Evolutionary conservation across 495 filamentous ascomycete genomes (phyloP).

Genomic region (Trichocladium uniseriatum): DNA sequence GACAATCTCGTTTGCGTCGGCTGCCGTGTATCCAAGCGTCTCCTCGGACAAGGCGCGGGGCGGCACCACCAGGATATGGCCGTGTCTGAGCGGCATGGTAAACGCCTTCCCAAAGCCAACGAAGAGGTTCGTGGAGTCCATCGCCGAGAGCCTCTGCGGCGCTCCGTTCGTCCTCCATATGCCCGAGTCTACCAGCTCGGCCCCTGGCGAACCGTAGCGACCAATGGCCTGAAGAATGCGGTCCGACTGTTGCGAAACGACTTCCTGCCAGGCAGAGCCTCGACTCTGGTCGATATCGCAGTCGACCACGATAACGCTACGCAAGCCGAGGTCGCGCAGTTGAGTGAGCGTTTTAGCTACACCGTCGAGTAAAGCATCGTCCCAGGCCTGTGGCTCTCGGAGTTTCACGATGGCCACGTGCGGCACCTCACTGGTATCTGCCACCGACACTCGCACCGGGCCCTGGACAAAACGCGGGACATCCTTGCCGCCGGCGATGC

Average conservation of each 20-base stretch:
- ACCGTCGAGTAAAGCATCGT: constrained; percentile 58
- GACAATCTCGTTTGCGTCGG: constrained; percentile 58
- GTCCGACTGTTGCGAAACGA: constrained; percentile 55
- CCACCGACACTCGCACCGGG: constrained; percentile 18
- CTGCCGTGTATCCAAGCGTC: constrained; percentile 43
- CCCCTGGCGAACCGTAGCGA: constrained; percentile 51
- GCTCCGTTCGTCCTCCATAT: constrained; percentile 31
- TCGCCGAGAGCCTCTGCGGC: constrained; percentile 14
- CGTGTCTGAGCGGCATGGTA: constrained; percentile 58
- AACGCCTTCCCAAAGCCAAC: constrained; percentile 48
- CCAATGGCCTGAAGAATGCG: constrained; percentile 68
- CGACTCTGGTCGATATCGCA: constrained; percentile 36
- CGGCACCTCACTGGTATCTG: constrained; percentile 39
- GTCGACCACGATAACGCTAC: constrained; percentile 74
- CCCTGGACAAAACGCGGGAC: constrained; percentile 31
- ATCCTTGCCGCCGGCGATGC: constrained; percentile 27
- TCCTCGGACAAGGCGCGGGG: constrained; percentile 58
- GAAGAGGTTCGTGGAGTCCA: constrained; percentile 23
- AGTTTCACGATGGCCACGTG: constrained; percentile 86
- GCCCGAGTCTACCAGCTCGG: constrained; percentile 59
- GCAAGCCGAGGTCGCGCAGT: constrained; percentile 69
- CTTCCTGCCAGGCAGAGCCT: constrained; percentile 24
- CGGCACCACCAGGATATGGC: constrained; percentile 69
- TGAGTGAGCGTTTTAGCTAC: constrained; percentile 78
- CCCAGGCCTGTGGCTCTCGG: constrained; percentile 56